Conservation (phyloP, 495 filamentous ascomycete genomes). For the Aspergillus avenaceus region DNA sequence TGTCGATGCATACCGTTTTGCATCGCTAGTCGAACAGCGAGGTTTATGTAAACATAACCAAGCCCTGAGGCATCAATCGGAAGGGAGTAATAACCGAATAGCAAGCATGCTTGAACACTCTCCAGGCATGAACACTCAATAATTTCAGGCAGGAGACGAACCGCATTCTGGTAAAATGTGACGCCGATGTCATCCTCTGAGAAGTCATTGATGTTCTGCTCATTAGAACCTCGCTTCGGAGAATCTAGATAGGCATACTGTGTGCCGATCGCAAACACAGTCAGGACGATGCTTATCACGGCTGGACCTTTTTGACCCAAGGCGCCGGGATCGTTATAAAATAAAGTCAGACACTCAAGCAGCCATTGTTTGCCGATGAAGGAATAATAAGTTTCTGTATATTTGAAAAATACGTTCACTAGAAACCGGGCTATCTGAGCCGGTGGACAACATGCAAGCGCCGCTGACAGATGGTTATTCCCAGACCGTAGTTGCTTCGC, state of each 20-base stretch:
- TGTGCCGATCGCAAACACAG: slow-evolving; percentile 38
- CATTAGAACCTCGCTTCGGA: not conserved
- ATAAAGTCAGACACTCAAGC: slow-evolving; percentile 18
- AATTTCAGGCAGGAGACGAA: slow-evolving; percentile 36
- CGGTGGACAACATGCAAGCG: slow-evolving; percentile 31
- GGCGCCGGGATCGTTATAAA: slow-evolving; percentile 20
- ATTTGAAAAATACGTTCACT: slow-evolving; percentile 33
- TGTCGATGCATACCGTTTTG: slow-evolving; percentile 42
- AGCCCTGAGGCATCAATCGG: slow-evolving; percentile 35
- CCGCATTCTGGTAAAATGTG: slow-evolving; percentile 35
- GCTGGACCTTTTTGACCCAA: slow-evolving; percentile 26
- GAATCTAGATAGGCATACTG: slow-evolving; percentile 39
- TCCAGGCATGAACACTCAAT: slow-evolving; percentile 35
- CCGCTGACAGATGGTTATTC: slow-evolving; percentile 16
- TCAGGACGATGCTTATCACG: slow-evolving; percentile 30
- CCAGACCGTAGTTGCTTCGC: slow-evolving; percentile 26
- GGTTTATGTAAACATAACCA: slow-evolving; percentile 33
- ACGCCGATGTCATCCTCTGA: slow-evolving; percentile 37
- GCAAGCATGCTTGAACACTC: slow-evolving; percentile 38
- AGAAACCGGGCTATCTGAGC: slow-evolving; percentile 34
- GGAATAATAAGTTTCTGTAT: slow-evolving; percentile 34
- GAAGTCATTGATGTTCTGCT: slow-evolving; percentile 8
- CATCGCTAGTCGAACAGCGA: slow-evolving; percentile 33
- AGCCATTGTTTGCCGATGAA: slow-evolving; percentile 31
- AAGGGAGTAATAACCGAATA: slow-evolving; percentile 33